Percentiles rank a stretch among this genome's conserved stretches.
These are phyloP conservation scores for Saprolegnia parasitica DNA, from an alignment of 352 stramenopile species.

Conservation along the genomic window DNA sequence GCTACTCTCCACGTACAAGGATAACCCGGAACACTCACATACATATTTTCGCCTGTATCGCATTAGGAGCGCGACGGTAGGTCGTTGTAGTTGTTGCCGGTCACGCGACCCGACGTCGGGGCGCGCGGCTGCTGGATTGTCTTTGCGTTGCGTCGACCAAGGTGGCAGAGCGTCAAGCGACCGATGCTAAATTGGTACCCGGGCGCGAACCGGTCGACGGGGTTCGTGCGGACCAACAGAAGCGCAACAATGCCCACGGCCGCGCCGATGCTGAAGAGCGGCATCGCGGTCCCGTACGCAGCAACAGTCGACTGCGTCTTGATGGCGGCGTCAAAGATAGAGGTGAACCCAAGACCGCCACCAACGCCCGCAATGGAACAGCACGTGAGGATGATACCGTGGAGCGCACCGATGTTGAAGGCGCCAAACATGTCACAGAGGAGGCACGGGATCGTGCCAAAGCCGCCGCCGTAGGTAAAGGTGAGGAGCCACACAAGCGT, in stretches of 20 bases:
- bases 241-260: background rate
- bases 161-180: background rate
- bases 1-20: too few relatives aligned
- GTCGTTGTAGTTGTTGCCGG: too few relatives aligned
- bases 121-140: too few relatives aligned
- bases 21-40: too few relatives aligned
- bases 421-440: conserved; percentile 81
- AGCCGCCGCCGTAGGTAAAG: conserved; percentile 63
- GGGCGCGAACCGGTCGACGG: conserved; percentile 25
- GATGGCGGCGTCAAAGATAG: conserved; percentile 31
- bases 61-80: too few relatives aligned
- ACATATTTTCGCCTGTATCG: too few relatives aligned
- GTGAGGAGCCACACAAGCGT: conserved; percentile 61
- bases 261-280: conserved; percentile 46
- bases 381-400: conserved; percentile 66
- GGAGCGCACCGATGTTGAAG: conserved; percentile 70
- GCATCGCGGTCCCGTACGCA: conserved; percentile 62
- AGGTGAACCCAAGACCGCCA: conserved; percentile 67
- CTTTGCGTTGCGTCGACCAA: background rate
- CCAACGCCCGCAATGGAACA: conserved; percentile 52
- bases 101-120: too few relatives aligned
- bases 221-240: conserved; percentile 22
- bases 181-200: conserved; percentile 29
- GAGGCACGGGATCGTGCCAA: conserved; percentile 67
- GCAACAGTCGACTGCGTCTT: conserved; percentile 38